Percentiles rank a stretch among this genome's conserved stretches.
These are phyloP conservation scores for Vigna angularis DNA, from an alignment of 306 rosid species.

Conservation along the genomic window DNA sequence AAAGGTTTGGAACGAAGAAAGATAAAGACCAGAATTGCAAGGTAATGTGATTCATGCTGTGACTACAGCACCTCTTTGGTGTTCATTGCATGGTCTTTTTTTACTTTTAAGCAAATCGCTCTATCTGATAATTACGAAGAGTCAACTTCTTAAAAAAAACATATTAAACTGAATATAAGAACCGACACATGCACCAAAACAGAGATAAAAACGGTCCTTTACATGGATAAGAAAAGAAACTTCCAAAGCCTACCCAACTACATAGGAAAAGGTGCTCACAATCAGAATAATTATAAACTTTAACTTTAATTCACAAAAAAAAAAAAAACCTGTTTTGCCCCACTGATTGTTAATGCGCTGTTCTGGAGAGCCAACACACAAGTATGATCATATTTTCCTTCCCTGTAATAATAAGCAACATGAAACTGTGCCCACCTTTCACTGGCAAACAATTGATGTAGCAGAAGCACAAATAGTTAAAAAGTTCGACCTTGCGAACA, in stretches of 20 bases:
- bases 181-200: neutral
- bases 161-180: neutral
- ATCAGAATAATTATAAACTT: neutral
- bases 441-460: slow-evolving; percentile 33
- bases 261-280: slow-evolving; percentile 24
- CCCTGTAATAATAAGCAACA: slow-evolving; percentile 60
- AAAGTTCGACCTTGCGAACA: slow-evolving; percentile 69
- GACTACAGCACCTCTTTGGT: neutral
- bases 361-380: slow-evolving; percentile 96
- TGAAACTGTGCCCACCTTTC: slow-evolving; percentile 40
- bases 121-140: slow-evolving; percentile 34
- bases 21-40: neutral
- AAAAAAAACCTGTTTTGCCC: slow-evolving; percentile 67
- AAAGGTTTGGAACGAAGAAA: neutral
- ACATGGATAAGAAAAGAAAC: slow-evolving; percentile 10
- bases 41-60: neutral
- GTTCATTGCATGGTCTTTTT: slow-evolving; percentile 1
- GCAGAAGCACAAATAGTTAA: slow-evolving; percentile 28
- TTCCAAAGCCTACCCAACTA: slow-evolving; percentile 21
- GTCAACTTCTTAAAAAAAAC: neutral
- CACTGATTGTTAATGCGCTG: slow-evolving; percentile 68
- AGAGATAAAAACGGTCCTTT: neutral
- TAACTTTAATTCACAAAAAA: neutral
- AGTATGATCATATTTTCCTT: slow-evolving; percentile 81
- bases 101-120: slow-evolving; percentile 6